Conservation (phyloP, 1,284 basidiomycete genomes). For the Apiotrichum sp. region DNA sequence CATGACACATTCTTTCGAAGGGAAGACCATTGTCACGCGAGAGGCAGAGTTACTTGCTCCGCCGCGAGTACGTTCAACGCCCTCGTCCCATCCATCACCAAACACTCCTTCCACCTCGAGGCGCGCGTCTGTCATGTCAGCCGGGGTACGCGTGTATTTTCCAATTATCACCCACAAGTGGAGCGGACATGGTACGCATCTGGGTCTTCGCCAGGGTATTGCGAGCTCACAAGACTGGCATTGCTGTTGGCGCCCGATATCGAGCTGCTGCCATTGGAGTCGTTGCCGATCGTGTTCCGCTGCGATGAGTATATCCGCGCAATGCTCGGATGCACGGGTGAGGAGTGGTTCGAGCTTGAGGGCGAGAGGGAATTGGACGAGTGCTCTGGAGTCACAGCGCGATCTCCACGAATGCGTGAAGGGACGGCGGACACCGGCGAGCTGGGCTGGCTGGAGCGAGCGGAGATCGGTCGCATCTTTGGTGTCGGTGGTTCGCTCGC, state of each 20-base stretch:
- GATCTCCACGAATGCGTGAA: constrained; percentile 1
- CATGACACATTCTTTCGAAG: constrained; percentile 44
- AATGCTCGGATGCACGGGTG: constrained; percentile 13
- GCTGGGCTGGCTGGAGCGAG: neutral
- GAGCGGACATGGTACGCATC: constrained; percentile 81
- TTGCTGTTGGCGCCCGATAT: neutral
- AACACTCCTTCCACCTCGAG: constrained; percentile 76
- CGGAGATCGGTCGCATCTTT: too few species aligned
- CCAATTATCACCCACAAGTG: constrained; percentile 52
- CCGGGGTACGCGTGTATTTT: neutral
- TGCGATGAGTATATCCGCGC: constrained; percentile 3
- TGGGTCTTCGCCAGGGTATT: constrained; percentile 59
- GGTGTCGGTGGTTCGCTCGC: neutral
- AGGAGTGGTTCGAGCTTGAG: neutral
- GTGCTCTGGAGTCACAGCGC: neutral
- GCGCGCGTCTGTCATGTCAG: constrained; percentile 51
- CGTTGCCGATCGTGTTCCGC: neutral
- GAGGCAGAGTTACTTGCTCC: constrained; percentile 48
- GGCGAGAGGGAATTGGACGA: neutral
- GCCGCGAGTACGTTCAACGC: constrained; percentile 86
- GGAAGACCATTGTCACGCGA: constrained; percentile 51
- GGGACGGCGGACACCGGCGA: neutral
- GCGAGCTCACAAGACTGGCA: constrained; percentile 16
- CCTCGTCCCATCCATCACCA: constrained; percentile 86
- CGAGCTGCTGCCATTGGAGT: neutral